Base-by-base conservation (phyloP, 1,284 basidiomycete species). In the Rugosomyces carneus region DNA sequence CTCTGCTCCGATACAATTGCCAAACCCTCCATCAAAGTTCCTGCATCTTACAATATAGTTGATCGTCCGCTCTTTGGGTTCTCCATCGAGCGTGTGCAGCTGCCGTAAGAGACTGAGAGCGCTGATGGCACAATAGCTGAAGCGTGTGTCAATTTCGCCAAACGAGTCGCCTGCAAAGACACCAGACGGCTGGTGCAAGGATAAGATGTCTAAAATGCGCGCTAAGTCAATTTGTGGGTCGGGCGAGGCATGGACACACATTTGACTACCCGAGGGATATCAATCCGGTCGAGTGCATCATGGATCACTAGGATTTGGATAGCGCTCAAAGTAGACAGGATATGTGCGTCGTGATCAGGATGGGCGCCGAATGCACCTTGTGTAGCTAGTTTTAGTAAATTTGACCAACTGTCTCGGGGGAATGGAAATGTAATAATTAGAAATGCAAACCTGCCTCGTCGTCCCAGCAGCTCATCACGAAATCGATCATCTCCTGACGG, bases 11-110 rank as follows among this genome's bases (percentile, higher is more conserved):
- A 80, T 75, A 16, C 71, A 67, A 32, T 76, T 81, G 9, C 95
- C 95, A 57, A 96, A 99, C 0, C 93, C 95, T 2, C 94, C 94
- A 61, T 99, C 95, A 61, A 93, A 95, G 63, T 99, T 99, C 59
- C 75, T 76, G 64, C 94, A 96, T 27, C 75, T 69, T 10, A 71
- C 61, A 36, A 99, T 78, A 63, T 94, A 93, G 2, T 65, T 70
- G 5, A 91, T 76, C 0, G 91, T 84, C 53, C 75, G 76, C 29
- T 53, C 45, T 37, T 52, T 55, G 2, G 50, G 41, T 20, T 84
- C 80, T 31, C 73, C 66, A 52, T 83, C 77, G 35, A 89, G 64
- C 29, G 77, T 69, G 42, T 75, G 65, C 16, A 98, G 70, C 24
- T 76, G 72, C 0, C 84, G 84, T 6, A 98, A 80, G 5, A 97